phyloP scores from a whole-genome alignment of 192 early-diverging fungal species.

The Coemansia sp. region DNA sequence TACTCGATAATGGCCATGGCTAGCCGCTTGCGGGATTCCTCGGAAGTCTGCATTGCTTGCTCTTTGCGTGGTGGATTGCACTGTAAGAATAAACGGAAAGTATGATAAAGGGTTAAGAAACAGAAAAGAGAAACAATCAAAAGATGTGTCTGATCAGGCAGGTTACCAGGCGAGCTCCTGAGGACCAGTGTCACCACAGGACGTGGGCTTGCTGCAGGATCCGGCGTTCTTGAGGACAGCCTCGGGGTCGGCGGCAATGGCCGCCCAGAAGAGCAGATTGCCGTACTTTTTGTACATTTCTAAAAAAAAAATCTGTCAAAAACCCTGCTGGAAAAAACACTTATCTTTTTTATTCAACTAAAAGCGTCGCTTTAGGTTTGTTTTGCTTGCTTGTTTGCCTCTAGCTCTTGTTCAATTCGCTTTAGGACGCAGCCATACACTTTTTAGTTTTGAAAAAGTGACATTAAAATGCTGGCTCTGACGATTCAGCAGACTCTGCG shows the following conservation, averaged over 20 bases:
- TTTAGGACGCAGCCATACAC: neutral
- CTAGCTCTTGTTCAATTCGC: neutral
- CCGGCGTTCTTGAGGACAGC: constrained; percentile 50
- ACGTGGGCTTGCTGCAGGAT: constrained; percentile 41
- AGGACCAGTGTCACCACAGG: constrained; percentile 44
- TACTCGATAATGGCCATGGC: constrained; percentile 50
- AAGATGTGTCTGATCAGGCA: neutral
- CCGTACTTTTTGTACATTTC: constrained; percentile 81
- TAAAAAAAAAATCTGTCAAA: too few species aligned
- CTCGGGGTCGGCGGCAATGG: constrained; percentile 63
- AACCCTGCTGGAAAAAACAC: too few species aligned
- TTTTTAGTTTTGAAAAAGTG: neutral
- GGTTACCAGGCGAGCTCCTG: constrained; percentile 55
- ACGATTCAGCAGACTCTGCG: neutral
- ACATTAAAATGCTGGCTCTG: neutral
- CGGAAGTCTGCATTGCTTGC: constrained; percentile 15
- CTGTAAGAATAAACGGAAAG: constrained; percentile 6
- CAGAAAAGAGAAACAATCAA: constrained; percentile 5
- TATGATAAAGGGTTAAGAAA: neutral
- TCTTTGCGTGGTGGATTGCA: neutral
- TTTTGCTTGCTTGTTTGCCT: neutral
- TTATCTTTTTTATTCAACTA: neutral
- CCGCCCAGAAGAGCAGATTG: constrained; percentile 69
- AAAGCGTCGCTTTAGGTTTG: neutral
- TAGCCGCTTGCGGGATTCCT: constrained; percentile 34